Base-by-base conservation (phyloP, 169 alveolate genomes). In the Toxoplasma gondii region DNA sequence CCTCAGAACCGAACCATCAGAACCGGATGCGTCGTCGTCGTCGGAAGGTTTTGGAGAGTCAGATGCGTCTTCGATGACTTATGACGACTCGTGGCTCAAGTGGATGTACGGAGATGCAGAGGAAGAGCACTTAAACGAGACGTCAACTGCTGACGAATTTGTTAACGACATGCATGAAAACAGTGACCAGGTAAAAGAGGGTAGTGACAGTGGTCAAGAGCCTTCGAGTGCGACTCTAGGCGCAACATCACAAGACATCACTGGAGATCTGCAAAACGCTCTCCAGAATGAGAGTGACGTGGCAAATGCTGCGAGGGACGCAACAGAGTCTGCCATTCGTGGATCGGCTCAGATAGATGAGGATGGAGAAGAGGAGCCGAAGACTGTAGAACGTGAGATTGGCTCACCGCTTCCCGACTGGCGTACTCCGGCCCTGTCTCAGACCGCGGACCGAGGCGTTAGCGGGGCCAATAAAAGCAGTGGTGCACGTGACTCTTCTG, bases 41-140 rank as follows among this genome's bases (percentile, higher is more conserved):
- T 4, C 4, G 22, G 58, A 7, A 49, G 58, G 58, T 49, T 12
- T 49, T 49, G 12, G 12, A 49, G 58, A 49, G 58, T 49, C 58
- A 12, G 58, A 49, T 12, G 58, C 22, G 58, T 49, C 58, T 49
- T 49, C 12, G 4, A 4, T 49, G 58, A 49, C 58, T 49, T 12
- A 49, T 49, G 58, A 49, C 22, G 84, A 74, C 43, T 17, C 19
- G 44, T 74, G 84, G 84, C 41, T 74, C n/a, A 9, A n/a, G 27
- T 74, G 49, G 84, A 17, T 74, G 39, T 74, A 31, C n/a, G 84
- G 84, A 74, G 84, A 74, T 74, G 49, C 84, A n/a, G 44, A 31
- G 44, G 84, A 74, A 16, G 44, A 36, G 39, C 27, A 0, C 12
- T 4, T 17, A n/a, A 1, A 74, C n/a, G 84, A 74, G n/a, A 19